Evolutionary conservation across 345 rosid genomes (phyloP).

Genomic region (Euphorbia pulcherrima): DNA sequence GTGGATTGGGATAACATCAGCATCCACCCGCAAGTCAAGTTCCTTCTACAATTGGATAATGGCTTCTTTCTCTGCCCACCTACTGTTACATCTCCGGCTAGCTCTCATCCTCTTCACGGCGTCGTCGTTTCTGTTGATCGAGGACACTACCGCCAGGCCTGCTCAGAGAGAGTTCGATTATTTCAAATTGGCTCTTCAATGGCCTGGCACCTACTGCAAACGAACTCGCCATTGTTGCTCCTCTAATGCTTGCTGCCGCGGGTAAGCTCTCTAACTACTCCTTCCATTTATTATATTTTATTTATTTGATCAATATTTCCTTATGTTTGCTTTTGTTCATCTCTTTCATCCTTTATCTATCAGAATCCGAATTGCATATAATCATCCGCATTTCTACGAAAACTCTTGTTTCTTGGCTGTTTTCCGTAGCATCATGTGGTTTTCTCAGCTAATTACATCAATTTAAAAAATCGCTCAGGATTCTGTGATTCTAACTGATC

Average conservation of each 20-base stretch:
- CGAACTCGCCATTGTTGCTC: conserved; percentile 77
- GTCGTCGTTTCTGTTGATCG: conserved; percentile 11
- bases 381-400: neutral
- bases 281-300: neutral
- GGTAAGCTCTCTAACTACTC: conserved; percentile 29
- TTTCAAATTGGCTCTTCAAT: conserved; percentile 69
- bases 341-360: neutral
- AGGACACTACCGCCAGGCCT: conserved; percentile 6
- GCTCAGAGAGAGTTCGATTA: conserved; percentile 85
- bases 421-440: neutral
- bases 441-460: neutral
- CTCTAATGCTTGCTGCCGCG: conserved; percentile 77
- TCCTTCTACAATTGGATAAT: neutral
- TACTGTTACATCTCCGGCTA: neutral
- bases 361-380: neutral
- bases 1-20: neutral
- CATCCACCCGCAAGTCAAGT: neutral
- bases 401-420: neutral
- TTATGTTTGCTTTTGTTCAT: neutral
- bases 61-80: conserved; percentile 23
- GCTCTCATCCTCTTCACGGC: conserved; percentile 1
- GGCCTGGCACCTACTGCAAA: conserved; percentile 84
- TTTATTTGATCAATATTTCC: neutral
- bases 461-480: neutral
- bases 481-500: neutral